A percentile compares a stretch with the other conserved stretches of the same genome.
Conservation (phyloP, 2,329 filamentous ascomycete species). For the Emmonsia crescens region DNA sequence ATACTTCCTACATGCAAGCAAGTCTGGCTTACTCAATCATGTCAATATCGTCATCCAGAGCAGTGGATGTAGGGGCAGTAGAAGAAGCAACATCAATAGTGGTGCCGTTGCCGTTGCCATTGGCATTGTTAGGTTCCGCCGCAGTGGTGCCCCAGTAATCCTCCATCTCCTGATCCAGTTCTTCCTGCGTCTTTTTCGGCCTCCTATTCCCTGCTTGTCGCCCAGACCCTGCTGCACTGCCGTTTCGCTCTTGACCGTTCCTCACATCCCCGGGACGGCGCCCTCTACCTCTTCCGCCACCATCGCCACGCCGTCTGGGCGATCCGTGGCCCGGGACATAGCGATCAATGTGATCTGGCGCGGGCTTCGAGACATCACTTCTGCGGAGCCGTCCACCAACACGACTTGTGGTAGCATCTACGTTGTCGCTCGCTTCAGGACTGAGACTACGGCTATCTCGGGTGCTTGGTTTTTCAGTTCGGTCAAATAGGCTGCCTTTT, state of each 20-base stretch:
- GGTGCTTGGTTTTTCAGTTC: conserved; percentile 40
- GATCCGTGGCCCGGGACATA: conserved; percentile 57
- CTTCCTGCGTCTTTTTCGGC: conserved; percentile 76
- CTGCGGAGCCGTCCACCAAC: conserved; percentile 37
- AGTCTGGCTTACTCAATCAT: conserved; percentile 11
- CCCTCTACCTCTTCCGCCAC: conserved; percentile 45
- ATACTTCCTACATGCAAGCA: background rate
- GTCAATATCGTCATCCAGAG: conserved; percentile 14
- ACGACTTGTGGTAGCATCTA: conserved; percentile 25
- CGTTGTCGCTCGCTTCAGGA: conserved; percentile 24
- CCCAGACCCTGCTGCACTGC: conserved; percentile 20
- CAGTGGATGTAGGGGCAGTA: conserved; percentile 2
- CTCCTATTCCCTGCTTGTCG: conserved; percentile 43
- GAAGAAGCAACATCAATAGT: conserved; percentile 1
- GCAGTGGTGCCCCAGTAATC: conserved; percentile 63
- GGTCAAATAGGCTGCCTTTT: conserved; percentile 54
- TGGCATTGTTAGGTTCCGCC: conserved; percentile 18
- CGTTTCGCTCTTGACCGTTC: conserved; percentile 26
- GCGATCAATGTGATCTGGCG: conserved; percentile 61
- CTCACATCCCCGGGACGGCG: conserved; percentile 37
- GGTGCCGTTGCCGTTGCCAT: conserved; percentile 2
- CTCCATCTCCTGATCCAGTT: conserved; percentile 93
- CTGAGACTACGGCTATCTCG: conserved; percentile 34
- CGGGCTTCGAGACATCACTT: conserved; percentile 44
- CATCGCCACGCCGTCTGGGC: conserved; percentile 32